phyloP scores from a whole-genome alignment of 2,329 filamentous ascomycete species.

The Claviceps purpurea region DNA sequence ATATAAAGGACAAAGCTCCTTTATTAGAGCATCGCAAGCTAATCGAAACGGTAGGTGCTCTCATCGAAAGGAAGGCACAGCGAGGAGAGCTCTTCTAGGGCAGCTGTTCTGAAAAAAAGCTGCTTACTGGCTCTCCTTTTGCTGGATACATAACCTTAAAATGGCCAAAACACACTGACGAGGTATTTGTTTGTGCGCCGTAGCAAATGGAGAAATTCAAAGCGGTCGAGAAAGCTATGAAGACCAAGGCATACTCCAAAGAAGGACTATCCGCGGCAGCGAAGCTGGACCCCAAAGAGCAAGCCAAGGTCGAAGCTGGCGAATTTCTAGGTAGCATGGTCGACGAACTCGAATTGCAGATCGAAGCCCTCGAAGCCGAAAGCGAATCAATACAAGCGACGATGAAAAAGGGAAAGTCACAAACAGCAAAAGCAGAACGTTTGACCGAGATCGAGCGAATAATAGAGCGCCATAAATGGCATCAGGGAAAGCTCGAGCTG shows the following conservation, averaged over 20 bases:
- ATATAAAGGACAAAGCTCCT: constrained; percentile 98
- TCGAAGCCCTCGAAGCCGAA: constrained; percentile 86
- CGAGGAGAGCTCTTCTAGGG: not conserved
- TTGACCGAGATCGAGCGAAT: constrained; percentile 73
- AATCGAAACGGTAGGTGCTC: constrained; percentile 76
- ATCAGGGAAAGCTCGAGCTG: constrained; percentile 83
- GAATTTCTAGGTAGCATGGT: constrained; percentile 81
- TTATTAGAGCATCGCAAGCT: constrained; percentile 85
- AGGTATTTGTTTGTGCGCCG: constrained; percentile 11
- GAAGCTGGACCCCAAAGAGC: constrained; percentile 94
- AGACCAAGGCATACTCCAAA: constrained; percentile 98
- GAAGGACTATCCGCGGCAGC: constrained; percentile 85
- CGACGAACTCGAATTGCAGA: constrained; percentile 85
- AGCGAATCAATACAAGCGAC: constrained; percentile 73
- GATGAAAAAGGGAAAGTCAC: constrained; percentile 91
- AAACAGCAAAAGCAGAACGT: constrained; percentile 69
- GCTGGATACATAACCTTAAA: no score
- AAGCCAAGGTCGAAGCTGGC: constrained; percentile 78
- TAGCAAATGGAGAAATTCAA: constrained; percentile 99
- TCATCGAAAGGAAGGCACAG: not conserved
- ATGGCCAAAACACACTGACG: not conserved
- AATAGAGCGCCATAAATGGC: constrained; percentile 93
- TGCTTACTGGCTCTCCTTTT: not conserved
- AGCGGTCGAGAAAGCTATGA: constrained; percentile 99
- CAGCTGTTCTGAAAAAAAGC: not conserved